Base-by-base conservation (phyloP, 163 green algal species). In the Prototheca cutis region DNA sequence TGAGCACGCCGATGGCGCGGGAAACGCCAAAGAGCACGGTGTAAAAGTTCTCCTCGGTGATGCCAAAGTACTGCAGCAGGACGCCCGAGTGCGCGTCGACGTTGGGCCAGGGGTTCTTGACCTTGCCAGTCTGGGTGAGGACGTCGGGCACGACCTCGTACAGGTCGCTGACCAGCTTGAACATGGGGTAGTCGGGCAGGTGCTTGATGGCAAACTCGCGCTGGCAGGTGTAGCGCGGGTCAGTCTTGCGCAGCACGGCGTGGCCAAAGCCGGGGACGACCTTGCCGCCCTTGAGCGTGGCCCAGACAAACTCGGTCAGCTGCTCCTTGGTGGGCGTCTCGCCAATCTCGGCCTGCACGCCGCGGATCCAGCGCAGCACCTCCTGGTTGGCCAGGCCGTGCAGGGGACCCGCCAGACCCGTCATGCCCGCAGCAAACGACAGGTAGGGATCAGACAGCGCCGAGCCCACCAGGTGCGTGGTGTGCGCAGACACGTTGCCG, bases 71-170 rank as follows among this genome's bases (percentile, higher is more conserved):
- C 76, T 97, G 90, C 59, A 98, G 80, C 71, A 96, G 78, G 36
- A 97, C 93, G 27, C 92, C 93, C 52, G 71, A 89, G 84, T 99
- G 93, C 19, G 93, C 93, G 63, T 99, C 93, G 40, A 99, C 93
- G 70, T 99, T 99, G 21, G 93, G 93, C 90, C 90, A 99, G 3
- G 92, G 92, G 76, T 99, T 99, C 79, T 96, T 95, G 36, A 95
- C 90, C 80, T 99, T 99, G 63, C 92, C 92, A 1, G 85, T 95
- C 69, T 87, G 67, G 25, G 63, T 63, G 40, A 99, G 81, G 31
- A 98, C 79, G 40, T 75, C 75, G 10, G 89, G 86, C 39, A 95
- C 88, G n/a, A 95, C 87, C 61, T 99, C 87, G 70, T 95, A 99
- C 48, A 99, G 75, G 39, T 87, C 62, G 40, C 74, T 83, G 25